Conservation (phyloP, 108 stramenopile genomes). For the Pseudonitzschia multistriata region DNA sequence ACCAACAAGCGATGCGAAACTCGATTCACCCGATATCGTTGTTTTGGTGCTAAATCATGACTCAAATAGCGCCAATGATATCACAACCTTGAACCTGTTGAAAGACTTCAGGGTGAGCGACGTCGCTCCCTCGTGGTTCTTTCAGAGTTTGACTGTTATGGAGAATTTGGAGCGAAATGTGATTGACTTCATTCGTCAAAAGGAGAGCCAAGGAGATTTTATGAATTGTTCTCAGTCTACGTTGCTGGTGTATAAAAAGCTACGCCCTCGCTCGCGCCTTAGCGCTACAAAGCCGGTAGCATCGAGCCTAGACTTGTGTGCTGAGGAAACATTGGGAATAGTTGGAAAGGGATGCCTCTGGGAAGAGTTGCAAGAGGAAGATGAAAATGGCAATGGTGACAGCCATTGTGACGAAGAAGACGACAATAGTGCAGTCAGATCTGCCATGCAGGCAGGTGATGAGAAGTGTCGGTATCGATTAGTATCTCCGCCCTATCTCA, state of each 20-base stretch:
- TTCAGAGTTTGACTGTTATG: slow-evolving; percentile 30
- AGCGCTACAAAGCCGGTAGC: slow-evolving; percentile 15
- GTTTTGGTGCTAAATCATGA: slow-evolving; percentile 3
- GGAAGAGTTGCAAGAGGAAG: slow-evolving; percentile 36
- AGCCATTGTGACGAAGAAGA: slow-evolving; percentile 12
- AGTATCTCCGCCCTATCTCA: slow-evolving; percentile 66
- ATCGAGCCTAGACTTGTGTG: not conserved
- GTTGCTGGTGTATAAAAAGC: slow-evolving; percentile 34
- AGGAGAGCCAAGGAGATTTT: not conserved
- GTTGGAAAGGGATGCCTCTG: slow-evolving; percentile 54
- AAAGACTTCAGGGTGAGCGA: slow-evolving; percentile 48
- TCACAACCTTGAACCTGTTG: slow-evolving; percentile 7
- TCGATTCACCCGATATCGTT: slow-evolving; percentile 8
- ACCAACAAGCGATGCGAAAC: not conserved
- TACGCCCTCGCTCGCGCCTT: slow-evolving; percentile 23
- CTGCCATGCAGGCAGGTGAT: not conserved
- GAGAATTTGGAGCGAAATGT: not conserved
- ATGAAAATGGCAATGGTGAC: slow-evolving; percentile 21
- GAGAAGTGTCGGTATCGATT: slow-evolving; percentile 36
- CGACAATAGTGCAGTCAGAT: not conserved
- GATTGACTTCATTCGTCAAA: not conserved
- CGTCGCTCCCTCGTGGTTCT: slow-evolving; percentile 49
- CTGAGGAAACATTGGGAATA: not conserved
- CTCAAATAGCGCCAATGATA: not conserved
- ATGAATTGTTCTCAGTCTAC: not conserved